These are phyloP conservation scores for Pseudoturritis turrita DNA, from an alignment of 345 rosid species.

Conservation along the genomic window DNA sequence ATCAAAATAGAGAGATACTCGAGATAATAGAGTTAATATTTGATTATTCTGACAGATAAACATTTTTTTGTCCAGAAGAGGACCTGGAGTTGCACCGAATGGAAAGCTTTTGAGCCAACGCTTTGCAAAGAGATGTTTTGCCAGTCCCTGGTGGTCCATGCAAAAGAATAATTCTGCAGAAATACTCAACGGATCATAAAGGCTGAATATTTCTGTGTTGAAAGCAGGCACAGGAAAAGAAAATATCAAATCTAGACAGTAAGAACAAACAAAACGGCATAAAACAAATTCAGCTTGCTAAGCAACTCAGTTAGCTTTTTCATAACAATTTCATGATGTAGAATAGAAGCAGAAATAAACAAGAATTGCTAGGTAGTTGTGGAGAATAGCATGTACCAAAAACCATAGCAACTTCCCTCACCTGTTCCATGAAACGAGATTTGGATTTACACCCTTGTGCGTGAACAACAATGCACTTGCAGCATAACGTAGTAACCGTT, in stretches of 20 bases:
- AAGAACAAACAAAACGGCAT: background rate
- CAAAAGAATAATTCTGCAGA: constrained; percentile 80
- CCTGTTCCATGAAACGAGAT: constrained; percentile 96
- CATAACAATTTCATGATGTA: background rate
- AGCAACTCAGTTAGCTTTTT: background rate
- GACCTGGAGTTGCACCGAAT: constrained; percentile 83
- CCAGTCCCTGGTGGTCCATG: constrained; percentile 99
- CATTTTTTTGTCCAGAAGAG: constrained; percentile 3
- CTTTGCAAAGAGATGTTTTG: constrained; percentile 93
- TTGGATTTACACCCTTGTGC: constrained; percentile 86
- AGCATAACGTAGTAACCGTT: constrained; percentile 79
- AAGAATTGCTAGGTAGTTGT: background rate
- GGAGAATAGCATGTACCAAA: background rate
- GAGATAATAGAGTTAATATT: background rate
- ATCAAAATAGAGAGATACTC: background rate
- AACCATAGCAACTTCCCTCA: constrained; percentile 27
- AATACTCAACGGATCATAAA: background rate
- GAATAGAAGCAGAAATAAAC: background rate
- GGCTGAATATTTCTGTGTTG: background rate
- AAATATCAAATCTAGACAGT: background rate
- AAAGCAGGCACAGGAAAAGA: background rate
- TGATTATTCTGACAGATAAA: background rate
- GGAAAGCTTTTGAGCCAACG: constrained; percentile 93
- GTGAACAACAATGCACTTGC: constrained; percentile 91
- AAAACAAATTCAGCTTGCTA: background rate